A percentile compares a stretch with the other conserved stretches of the same genome.
Evolutionary conservation across 768 basidiomycete species (phyloP).

Genomic region (Boletus subparvulus): DNA sequence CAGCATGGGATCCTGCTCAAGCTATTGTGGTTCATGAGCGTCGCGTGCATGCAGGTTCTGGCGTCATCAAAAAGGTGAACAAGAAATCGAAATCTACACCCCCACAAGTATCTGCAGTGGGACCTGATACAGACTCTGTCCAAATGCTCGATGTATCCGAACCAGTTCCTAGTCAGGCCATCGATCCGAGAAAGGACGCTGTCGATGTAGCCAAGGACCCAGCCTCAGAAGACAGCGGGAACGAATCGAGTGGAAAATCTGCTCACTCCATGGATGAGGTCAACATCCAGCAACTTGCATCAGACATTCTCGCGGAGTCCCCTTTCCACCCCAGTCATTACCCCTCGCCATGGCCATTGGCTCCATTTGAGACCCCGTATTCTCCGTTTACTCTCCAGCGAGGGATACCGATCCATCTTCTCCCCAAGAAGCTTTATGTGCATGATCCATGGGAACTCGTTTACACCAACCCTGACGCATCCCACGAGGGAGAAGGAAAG

Average conservation of each 20-base stretch:
- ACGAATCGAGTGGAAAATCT: background rate
- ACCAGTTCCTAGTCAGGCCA: background rate
- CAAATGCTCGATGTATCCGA: background rate
- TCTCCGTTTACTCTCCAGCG: constrained; percentile 27
- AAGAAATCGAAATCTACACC: background rate
- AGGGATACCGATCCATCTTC: constrained; percentile 33
- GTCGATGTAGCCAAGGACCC: background rate
- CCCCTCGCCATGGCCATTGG: constrained; percentile 40
- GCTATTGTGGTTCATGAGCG: constrained; percentile 10
- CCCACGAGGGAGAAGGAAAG: background rate
- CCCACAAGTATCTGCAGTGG: background rate
- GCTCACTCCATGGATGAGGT: background rate
- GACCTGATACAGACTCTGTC: background rate
- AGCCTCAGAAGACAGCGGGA: background rate
- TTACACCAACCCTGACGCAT: background rate
- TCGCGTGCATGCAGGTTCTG: background rate
- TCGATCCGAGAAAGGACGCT: background rate
- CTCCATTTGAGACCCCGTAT: constrained; percentile 35
- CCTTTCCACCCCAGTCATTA: constrained; percentile 36
- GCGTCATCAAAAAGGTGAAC: background rate
- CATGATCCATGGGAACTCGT: constrained; percentile 43
- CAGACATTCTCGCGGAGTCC: constrained; percentile 1
- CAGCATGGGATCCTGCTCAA: constrained; percentile 15
- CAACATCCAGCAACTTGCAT: background rate
- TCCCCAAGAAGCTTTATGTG: constrained; percentile 43